Base-by-base conservation (phyloP, 345 rosid species). In the Trapa bicornis region DNA sequence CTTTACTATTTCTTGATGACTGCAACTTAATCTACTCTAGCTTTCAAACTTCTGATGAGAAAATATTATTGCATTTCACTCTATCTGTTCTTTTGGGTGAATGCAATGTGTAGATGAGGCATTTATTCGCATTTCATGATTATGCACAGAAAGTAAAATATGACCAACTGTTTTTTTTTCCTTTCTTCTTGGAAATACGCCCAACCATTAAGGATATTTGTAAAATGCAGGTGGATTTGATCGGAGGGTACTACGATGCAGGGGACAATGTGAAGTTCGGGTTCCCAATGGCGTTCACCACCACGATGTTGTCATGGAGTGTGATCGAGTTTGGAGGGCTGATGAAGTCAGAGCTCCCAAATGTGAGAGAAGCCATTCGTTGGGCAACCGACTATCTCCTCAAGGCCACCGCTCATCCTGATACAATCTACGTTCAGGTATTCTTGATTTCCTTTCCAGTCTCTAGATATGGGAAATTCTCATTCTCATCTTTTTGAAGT, bases 241-340 rank as follows among this genome's bases (percentile, higher is more conserved):
- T 84, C 2, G 99, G 99, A 16, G 97, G 99, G 42, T 94, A 94
- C 84, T 94, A 94, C 68, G 99, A 94, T 77, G 99, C 99, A 42
- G 97, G 99, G 52, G 99, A 94, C 79, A 94, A 94, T 56, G 87
- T 94, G 66, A 94, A 94, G 73, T 94, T 94, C 61, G 97, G 97
- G 37, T 87, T 94, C 65, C 99, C 99, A 10, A 91, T 94, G 97
- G 97, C 99, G 65, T 94, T 91, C 80, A 94, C 97, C 38, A 81
- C 92, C 47, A 87, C 99, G 39, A 83, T 94, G 96, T 80, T 94
- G 35, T 82, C 99, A 10, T 91, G 99, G 99, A 91, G 96, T 73
- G 99, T 89, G 32, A 85, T 95, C 71, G 99, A 94, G 82, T 94
- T 89, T n/a, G 97, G 96, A 52, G 89, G 85, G 65, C 69, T 88